Evolutionary conservation across 2,329 filamentous ascomycete species (phyloP).

Genomic region (Parastagonospora avenae): DNA sequence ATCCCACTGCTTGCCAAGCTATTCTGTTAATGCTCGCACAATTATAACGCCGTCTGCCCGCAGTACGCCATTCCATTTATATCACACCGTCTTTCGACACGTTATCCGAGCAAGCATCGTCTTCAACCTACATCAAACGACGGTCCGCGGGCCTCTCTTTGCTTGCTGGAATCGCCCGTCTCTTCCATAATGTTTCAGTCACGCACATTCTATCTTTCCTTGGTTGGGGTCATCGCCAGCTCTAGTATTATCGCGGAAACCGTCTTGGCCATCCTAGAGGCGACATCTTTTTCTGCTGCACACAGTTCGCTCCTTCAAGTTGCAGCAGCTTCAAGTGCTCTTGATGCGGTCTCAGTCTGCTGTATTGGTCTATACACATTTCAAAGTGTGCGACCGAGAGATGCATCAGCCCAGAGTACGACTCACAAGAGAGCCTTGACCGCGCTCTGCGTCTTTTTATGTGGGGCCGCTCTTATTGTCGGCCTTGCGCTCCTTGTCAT

Average conservation of each 20-base stretch:
- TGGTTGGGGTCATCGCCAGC: conserved; percentile 41
- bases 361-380: conserved; percentile 35
- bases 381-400: conserved; percentile 37
- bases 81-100: conserved; percentile 5
- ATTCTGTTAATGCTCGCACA: not conserved
- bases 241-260: conserved; percentile 43
- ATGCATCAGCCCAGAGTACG: conserved; percentile 25
- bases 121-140: not conserved
- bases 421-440: conserved; percentile 24
- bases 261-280: conserved; percentile 44
- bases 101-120: not conserved
- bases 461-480: conserved; percentile 28
- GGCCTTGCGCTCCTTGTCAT: conserved; percentile 34
- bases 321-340: conserved; percentile 37
- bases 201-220: conserved; percentile 37
- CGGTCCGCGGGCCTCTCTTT: not conserved
- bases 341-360: conserved; percentile 37
- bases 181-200: conserved; percentile 23
- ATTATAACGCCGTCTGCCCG: not conserved
- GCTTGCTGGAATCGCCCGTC: not conserved
- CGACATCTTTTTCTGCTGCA: conserved; percentile 36
- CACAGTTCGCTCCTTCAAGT: conserved; percentile 30
- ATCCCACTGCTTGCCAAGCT: conserved; percentile 2
- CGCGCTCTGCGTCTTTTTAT: conserved; percentile 27
- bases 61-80: not conserved